Conservation (phyloP, 306 rosid genomes). For the Begonia loranthoides region DNA sequence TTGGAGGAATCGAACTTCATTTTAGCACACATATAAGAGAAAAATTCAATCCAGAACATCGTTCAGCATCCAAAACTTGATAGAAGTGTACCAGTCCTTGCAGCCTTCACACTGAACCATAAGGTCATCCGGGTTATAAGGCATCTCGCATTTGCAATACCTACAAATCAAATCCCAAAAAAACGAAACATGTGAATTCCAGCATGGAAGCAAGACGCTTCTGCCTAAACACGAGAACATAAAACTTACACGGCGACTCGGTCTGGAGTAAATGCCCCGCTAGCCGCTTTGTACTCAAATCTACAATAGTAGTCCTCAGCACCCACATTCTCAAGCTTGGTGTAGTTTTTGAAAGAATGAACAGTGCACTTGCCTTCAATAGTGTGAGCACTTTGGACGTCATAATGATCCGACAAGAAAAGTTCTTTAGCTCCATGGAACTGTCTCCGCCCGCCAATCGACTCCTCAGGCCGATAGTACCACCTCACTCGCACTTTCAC, state of each 20-base stretch:
- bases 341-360: constrained; percentile 70
- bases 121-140: constrained; percentile 87
- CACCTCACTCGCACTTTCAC: constrained; percentile 64
- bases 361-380: constrained; percentile 72
- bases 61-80: background rate
- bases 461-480: constrained; percentile 85
- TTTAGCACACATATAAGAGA: background rate
- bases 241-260: constrained; percentile 84
- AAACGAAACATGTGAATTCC: constrained; percentile 10
- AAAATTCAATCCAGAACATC: background rate
- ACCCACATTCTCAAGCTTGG: constrained; percentile 74
- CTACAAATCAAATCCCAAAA: constrained; percentile 31
- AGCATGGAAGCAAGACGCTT: constrained; percentile 6
- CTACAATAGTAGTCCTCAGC: constrained; percentile 77
- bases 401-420: constrained; percentile 72
- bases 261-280: constrained; percentile 76
- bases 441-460: constrained; percentile 78
- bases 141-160: constrained; percentile 95
- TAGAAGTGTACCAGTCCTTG: constrained; percentile 70
- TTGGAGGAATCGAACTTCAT: too few relatives aligned
- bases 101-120: constrained; percentile 97
- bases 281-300: constrained; percentile 85
- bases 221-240: background rate
- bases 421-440: constrained; percentile 81
- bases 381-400: constrained; percentile 73